Conservation (phyloP, 2,329 filamentous ascomycete genomes). For the Clathrospora elynae region DNA sequence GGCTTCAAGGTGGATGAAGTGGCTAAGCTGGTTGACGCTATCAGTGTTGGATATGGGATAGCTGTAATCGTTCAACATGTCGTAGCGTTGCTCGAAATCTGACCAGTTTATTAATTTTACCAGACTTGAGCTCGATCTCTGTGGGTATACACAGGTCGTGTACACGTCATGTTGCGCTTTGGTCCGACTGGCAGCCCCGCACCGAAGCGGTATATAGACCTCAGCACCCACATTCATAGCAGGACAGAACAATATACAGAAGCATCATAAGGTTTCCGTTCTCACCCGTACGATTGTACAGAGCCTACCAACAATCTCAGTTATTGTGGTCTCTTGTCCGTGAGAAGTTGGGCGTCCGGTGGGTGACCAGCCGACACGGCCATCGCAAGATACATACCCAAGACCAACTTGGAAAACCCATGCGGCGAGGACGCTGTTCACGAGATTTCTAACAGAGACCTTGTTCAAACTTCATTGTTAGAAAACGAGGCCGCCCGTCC, state of each 20-base stretch:
- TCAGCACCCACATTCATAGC: too few species aligned
- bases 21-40: neutral
- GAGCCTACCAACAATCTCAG: too few species aligned
- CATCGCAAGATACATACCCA: slow-evolving; percentile 1
- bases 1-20: neutral
- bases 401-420: slow-evolving; percentile 2
- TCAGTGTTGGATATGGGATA: neutral
- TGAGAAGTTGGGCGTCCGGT: neutral
- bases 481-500: neutral
- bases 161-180: too few species aligned
- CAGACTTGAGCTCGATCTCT: neutral
- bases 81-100: neutral
- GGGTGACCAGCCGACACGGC: neutral
- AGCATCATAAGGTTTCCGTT: too few species aligned
- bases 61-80: neutral
- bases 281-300: too few species aligned
- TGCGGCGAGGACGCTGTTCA: neutral
- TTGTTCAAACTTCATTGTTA: neutral
- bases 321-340: too few species aligned
- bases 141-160: too few species aligned
- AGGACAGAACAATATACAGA: too few species aligned
- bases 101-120: neutral
- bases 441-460: neutral
- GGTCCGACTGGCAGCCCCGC: too few species aligned
- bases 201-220: too few species aligned